These are phyloP conservation scores for Solanum hybrid DNA, from an alignment of 305 asterid genomes.

Conservation along the genomic window DNA sequence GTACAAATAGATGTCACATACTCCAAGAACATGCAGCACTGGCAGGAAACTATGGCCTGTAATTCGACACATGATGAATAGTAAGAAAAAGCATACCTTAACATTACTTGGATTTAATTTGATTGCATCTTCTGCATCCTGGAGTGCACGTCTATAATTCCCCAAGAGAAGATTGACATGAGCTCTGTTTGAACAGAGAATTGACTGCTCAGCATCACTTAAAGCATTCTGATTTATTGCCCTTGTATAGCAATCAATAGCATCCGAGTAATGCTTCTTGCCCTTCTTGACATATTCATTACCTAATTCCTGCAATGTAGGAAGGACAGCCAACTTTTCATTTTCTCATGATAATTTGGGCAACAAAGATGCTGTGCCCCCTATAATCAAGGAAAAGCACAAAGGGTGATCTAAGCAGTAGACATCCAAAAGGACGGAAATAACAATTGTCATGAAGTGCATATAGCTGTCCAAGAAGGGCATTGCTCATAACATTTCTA, in stretches of 20 bases:
- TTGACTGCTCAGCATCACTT: slow-evolving; percentile 51
- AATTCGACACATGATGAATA: not conserved
- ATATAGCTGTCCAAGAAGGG: not conserved
- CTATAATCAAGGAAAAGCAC: not conserved
- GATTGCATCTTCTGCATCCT: slow-evolving; percentile 83
- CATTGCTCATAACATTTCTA: not conserved
- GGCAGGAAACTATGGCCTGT: not conserved
- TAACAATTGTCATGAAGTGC: not conserved
- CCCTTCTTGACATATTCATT: slow-evolving; percentile 76
- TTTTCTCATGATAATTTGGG: not conserved
- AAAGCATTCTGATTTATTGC: slow-evolving; percentile 85
- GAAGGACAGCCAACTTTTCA: not conserved
- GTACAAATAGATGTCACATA: slow-evolving; percentile 2
- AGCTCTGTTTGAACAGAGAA: slow-evolving; percentile 73
- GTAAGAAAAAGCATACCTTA: slow-evolving; percentile 34
- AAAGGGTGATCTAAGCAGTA: not conserved
- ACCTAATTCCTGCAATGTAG: slow-evolving; percentile 61
- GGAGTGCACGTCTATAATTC: slow-evolving; percentile 69
- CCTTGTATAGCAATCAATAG: slow-evolving; percentile 84
- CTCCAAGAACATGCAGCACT: not conserved
- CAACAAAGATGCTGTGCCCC: not conserved
- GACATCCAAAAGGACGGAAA: not conserved
- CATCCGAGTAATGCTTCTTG: slow-evolving; percentile 71
- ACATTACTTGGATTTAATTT: slow-evolving; percentile 48
- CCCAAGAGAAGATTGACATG: slow-evolving; percentile 83